These are phyloP conservation scores for Coemansia asiatica DNA, from an alignment of 192 early-diverging fungal species.

Conservation along the genomic window DNA sequence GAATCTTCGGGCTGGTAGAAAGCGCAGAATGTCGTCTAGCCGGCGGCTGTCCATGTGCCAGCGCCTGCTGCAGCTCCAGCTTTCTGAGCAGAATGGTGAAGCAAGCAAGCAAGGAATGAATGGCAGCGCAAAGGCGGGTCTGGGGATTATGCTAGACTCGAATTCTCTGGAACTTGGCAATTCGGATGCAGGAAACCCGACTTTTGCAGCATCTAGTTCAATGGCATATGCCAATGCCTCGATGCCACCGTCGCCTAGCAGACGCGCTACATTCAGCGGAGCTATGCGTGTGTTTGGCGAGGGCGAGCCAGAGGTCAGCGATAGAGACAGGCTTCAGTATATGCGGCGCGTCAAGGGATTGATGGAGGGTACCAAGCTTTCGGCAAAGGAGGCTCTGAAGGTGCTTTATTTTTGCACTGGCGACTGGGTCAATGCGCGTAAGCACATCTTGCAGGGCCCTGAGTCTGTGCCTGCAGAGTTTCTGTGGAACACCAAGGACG, in stretches of 20 bases:
- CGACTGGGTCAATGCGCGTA: conserved; percentile 49
- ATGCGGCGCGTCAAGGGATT: conserved; percentile 50
- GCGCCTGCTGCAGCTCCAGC: conserved; percentile 35
- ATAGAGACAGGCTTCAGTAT: conserved; percentile 33
- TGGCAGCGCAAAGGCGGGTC: conserved; percentile 3
- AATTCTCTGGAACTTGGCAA: conserved; percentile 4
- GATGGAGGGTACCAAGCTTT: conserved; percentile 26
- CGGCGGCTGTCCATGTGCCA: conserved; percentile 41
- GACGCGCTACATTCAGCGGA: conserved; percentile 42
- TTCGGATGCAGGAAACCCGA: not conserved
- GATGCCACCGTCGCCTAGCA: conserved; percentile 28
- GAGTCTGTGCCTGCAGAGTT: conserved; percentile 14
- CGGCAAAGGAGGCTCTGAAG: conserved; percentile 34
- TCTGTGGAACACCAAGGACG: conserved; percentile 42
- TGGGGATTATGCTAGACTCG: conserved; percentile 3
- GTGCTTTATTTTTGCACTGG: conserved; percentile 46
- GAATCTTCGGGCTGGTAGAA: conserved; percentile 22
- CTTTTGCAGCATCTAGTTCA: not conserved
- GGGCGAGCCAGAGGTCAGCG: conserved; percentile 28
- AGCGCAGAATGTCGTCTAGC: conserved; percentile 22
- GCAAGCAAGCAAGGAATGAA: not conserved
- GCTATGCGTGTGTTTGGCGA: conserved; percentile 51
- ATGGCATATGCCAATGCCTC: conserved; percentile 5
- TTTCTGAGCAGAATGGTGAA: conserved; percentile 1
- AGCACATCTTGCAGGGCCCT: conserved; percentile 23